Evolutionary conservation across 78 protist species (phyloP).

Genomic region (Chrysochromulina tobinii): DNA sequence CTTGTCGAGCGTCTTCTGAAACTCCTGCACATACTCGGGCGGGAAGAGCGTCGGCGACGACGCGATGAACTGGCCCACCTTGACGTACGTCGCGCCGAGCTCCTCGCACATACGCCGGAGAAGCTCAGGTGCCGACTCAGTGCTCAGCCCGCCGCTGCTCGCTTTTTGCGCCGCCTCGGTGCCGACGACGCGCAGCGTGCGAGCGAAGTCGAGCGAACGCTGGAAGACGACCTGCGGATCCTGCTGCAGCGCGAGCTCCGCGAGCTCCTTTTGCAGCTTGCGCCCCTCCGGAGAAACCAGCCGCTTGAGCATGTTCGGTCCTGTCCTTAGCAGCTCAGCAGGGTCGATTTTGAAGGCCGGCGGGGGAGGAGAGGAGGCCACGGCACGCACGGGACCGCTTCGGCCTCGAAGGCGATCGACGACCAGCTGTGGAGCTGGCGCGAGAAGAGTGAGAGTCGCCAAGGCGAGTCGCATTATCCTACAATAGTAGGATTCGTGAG

Average conservation of each 20-base stretch:
- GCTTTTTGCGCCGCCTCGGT: not conserved
- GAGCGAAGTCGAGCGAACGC: slow-evolving; percentile 9
- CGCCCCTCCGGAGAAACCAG: not conserved
- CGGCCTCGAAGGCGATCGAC: too few species aligned
- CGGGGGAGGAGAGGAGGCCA: too few species aligned
- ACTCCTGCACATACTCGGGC: slow-evolving; percentile 30
- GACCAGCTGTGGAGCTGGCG: too few species aligned
- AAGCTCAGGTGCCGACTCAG: not conserved
- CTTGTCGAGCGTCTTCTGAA: slow-evolving; percentile 31
- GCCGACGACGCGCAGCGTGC: not conserved
- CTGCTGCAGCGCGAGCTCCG: not conserved
- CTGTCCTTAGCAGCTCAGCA: too few species aligned
- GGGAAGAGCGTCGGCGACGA: slow-evolving; percentile 40
- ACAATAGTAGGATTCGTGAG: too few species aligned
- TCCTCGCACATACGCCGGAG: not conserved
- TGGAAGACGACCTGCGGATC: not conserved
- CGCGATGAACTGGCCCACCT: slow-evolving; percentile 33
- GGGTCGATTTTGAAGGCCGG: too few species aligned
- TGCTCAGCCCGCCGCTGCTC: too few species aligned
- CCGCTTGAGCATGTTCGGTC: not conserved
- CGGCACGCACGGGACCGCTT: too few species aligned
- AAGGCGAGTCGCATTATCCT: too few species aligned
- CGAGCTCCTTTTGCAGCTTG: not conserved
- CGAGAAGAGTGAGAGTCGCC: too few species aligned
- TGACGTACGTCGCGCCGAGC: slow-evolving; percentile 38